These are phyloP conservation scores for Pelargonium cotyledonis DNA, from an alignment of 441 rosid genomes.

Conservation along the genomic window DNA sequence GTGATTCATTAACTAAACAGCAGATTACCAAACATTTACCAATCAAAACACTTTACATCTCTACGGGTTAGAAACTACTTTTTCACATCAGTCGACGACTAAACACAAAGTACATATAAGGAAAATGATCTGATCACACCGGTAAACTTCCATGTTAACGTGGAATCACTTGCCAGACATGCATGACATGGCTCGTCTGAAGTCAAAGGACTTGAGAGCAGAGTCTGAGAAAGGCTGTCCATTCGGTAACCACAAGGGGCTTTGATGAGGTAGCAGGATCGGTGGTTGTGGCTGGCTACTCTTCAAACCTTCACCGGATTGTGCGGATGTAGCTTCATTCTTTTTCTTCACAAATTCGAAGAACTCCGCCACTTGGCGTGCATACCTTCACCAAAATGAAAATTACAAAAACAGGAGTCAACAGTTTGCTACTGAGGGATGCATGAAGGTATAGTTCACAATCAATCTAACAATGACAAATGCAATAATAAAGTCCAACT, in stretches of 20 bases:
- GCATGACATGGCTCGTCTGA: conserved; percentile 19
- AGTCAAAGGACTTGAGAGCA: conserved; percentile 18
- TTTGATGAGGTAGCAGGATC: background rate
- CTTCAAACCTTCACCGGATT: background rate
- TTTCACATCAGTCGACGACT: background rate
- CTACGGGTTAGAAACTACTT: background rate
- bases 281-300: background rate
- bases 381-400: conserved; percentile 1
- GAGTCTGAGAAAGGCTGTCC: conserved; percentile 22
- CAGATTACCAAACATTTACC: background rate
- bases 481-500: too few species aligned
- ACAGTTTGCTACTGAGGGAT: too few species aligned
- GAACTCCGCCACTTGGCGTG: conserved; percentile 10
- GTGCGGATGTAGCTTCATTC: conserved; percentile 16
- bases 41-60: background rate
- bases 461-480: too few species aligned
- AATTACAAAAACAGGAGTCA: background rate
- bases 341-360: conserved; percentile 27
- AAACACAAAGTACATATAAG: background rate
- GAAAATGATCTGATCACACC: background rate
- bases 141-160: background rate
- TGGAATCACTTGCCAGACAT: conserved; percentile 15
- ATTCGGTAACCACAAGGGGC: conserved; percentile 20
- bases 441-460: too few species aligned
- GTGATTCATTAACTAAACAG: background rate